phyloP scores from a whole-genome alignment of 2,329 filamentous ascomycete genomes.

The Neurospora sp. region DNA sequence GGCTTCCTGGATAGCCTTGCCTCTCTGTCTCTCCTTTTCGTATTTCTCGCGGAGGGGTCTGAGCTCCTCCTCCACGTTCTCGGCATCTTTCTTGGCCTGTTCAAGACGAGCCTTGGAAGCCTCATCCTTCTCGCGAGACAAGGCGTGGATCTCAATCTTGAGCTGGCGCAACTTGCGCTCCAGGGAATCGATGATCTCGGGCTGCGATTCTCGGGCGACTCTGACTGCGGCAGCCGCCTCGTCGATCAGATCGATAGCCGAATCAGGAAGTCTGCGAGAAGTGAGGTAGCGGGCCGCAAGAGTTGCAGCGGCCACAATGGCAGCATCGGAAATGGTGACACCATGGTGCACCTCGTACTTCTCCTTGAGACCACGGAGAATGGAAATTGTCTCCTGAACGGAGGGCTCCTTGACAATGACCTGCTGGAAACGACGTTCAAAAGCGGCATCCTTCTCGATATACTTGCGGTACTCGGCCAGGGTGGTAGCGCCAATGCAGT shows the following conservation, averaged over 20 bases:
- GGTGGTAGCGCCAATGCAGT: slow-evolving; percentile 96
- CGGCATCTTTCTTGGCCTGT: slow-evolving; percentile 79
- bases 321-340: slow-evolving; percentile 90
- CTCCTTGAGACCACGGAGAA: slow-evolving; percentile 95
- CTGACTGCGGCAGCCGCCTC: slow-evolving; percentile 95
- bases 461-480: slow-evolving; percentile 95
- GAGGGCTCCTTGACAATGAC: slow-evolving; percentile 92
- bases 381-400: slow-evolving; percentile 85
- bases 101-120: slow-evolving; percentile 76
- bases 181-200: slow-evolving; percentile 88
- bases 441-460: slow-evolving; percentile 96
- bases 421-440: slow-evolving; percentile 97
- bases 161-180: slow-evolving; percentile 85
- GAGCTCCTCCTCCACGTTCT: slow-evolving; percentile 89
- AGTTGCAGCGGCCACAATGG: slow-evolving; percentile 83
- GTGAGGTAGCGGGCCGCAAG: slow-evolving; percentile 92
- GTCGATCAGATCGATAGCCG: slow-evolving; percentile 91
- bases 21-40: slow-evolving; percentile 81
- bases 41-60: slow-evolving; percentile 91
- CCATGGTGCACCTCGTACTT: slow-evolving; percentile 97
- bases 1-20: slow-evolving; percentile 84
- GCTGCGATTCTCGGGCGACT: slow-evolving; percentile 91
- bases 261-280: slow-evolving; percentile 82
- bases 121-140: slow-evolving; percentile 90
- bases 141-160: slow-evolving; percentile 93